phyloP scores from a whole-genome alignment of 1,284 basidiomycete genomes.

The Fomitiporia mediterranea region DNA sequence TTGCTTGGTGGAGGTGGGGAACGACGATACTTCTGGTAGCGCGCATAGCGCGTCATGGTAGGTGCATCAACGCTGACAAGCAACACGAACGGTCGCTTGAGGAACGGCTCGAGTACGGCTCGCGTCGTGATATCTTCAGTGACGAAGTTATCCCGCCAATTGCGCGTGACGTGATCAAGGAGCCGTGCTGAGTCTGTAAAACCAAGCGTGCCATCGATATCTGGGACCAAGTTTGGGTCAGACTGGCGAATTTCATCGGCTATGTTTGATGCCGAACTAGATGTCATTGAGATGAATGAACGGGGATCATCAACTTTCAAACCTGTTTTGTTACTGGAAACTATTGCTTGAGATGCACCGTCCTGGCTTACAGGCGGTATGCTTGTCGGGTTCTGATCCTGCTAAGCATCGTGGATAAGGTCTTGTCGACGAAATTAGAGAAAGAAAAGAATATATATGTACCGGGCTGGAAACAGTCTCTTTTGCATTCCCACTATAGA shows the following conservation, averaged over 20 bases:
- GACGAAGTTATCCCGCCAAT: slow-evolving; percentile 82
- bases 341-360: neutral
- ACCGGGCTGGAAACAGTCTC: neutral
- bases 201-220: slow-evolving; percentile 22
- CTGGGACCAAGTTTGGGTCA: neutral
- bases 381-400: neutral
- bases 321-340: neutral
- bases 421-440: neutral
- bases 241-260: neutral
- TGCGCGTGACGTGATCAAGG: slow-evolving; percentile 73
- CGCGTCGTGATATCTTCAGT: slow-evolving; percentile 67
- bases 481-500: slow-evolving; percentile 4
- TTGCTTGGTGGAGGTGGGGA: neutral
- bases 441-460: neutral
- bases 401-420: neutral
- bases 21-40: slow-evolving; percentile 44
- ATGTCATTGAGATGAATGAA: slow-evolving; percentile 17
- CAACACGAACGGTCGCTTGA: slow-evolving; percentile 88
- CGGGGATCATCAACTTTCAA: slow-evolving; percentile 4
- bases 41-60: slow-evolving; percentile 53
- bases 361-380: neutral
- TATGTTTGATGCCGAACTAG: slow-evolving; percentile 11
- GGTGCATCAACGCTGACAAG: slow-evolving; percentile 87
- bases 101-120: slow-evolving; percentile 65
- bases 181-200: slow-evolving; percentile 57